A percentile compares a stretch with the other conserved stretches of the same genome.
These are phyloP conservation scores for Penicillium griseofulvum DNA, from an alignment of 2,329 filamentous ascomycete species.

Conservation along the genomic window DNA sequence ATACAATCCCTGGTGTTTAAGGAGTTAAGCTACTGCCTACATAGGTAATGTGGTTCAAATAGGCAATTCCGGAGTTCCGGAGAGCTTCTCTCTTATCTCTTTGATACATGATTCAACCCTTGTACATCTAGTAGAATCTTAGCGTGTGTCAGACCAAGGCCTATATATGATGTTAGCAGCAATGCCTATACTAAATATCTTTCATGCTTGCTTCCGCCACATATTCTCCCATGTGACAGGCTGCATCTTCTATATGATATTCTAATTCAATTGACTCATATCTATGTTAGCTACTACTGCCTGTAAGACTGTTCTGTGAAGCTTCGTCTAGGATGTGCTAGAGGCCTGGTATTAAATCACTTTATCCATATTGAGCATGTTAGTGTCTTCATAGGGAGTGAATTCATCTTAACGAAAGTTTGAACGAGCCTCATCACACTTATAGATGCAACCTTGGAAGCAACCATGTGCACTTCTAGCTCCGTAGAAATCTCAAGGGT, in stretches of 20 bases:
- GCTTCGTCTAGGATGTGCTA: background rate
- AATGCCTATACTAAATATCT: background rate
- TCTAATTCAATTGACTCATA: background rate
- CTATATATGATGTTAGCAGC: background rate
- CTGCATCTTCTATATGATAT: background rate
- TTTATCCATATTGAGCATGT: background rate
- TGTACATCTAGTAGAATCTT: background rate
- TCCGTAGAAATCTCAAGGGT: background rate
- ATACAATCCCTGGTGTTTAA: conserved; percentile 4
- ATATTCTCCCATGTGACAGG: background rate
- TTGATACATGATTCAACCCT: background rate
- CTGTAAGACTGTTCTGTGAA: background rate
- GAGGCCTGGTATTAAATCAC: background rate
- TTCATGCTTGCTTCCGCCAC: background rate
- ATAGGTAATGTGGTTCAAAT: too few relatives aligned
- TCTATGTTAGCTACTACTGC: background rate
- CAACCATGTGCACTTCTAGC: background rate
- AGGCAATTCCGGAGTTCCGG: background rate
- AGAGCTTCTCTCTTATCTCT: background rate
- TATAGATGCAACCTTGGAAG: background rate
- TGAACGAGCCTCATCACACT: background rate
- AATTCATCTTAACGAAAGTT: background rate
- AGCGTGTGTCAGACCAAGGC: background rate
- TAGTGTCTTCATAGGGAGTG: background rate
- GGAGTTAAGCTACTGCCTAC: background rate